phyloP scores from a whole-genome alignment of 2,329 filamentous ascomycete genomes.

The Claviceps quebecensis region DNA sequence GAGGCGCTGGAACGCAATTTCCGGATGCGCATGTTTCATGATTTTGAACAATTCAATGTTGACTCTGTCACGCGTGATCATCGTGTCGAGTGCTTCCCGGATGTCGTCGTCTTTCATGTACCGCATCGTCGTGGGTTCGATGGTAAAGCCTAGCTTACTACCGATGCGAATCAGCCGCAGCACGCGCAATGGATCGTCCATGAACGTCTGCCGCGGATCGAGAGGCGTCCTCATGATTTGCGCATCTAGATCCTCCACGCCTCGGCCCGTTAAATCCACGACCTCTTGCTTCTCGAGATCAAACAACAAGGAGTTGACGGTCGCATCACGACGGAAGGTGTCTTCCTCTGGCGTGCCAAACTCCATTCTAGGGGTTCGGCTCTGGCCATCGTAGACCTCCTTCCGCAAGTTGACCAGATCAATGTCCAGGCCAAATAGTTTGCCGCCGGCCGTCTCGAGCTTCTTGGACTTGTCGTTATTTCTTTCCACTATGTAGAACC shows the following conservation, averaged over 20 bases:
- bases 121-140: background rate
- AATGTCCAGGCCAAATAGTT: conserved; percentile 9
- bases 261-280: conserved; percentile 7
- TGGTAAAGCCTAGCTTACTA: conserved; percentile 6
- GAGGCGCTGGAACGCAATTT: conserved; percentile 5
- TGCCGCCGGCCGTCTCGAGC: conserved; percentile 8
- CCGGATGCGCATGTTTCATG: conserved; percentile 4
- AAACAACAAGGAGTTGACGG: conserved; percentile 8
- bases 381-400: conserved; percentile 8
- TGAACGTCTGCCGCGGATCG: conserved; percentile 7
- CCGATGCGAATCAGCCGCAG: conserved; percentile 7
- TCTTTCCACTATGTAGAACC: conserved; percentile 6
- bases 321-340: conserved; percentile 9
- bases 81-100: conserved; percentile 5
- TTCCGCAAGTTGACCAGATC: conserved; percentile 11
- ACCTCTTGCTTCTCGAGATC: conserved; percentile 8
- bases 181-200: conserved; percentile 10
- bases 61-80: conserved; percentile 9
- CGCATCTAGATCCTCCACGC: conserved; percentile 5
- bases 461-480: conserved; percentile 8
- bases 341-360: conserved; percentile 10
- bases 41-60: conserved; percentile 8
- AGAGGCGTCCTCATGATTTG: conserved; percentile 9
- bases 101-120: conserved; percentile 6
- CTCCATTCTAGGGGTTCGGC: conserved; percentile 8